A percentile compares a stretch with the other conserved stretches of the same genome.
Conservation (phyloP, 1,284 basidiomycete genomes). For the Ustilago cynodontis region DNA sequence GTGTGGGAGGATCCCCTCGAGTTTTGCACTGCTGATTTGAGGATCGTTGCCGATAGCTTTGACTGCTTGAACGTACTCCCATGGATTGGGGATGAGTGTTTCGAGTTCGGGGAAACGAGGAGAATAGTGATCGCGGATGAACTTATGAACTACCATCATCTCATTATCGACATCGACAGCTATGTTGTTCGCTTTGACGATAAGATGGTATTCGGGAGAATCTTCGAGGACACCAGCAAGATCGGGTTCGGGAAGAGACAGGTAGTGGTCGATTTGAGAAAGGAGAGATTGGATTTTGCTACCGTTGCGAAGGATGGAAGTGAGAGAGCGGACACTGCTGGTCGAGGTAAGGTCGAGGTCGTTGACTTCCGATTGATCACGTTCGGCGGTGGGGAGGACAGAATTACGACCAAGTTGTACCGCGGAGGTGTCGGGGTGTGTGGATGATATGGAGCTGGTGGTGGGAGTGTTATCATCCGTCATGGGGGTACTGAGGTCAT, state of each 20-base stretch:
- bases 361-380: constrained; percentile 91
- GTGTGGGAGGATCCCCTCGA: constrained; percentile 84
- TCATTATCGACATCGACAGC: constrained; percentile 99
- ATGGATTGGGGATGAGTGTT: constrained; percentile 89
- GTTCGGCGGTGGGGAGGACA: constrained; percentile 88
- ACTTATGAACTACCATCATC: constrained; percentile 97
- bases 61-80: constrained; percentile 92
- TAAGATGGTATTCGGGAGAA: constrained; percentile 94
- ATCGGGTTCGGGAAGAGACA: constrained; percentile 79
- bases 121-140: constrained; percentile 97
- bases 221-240: constrained; percentile 84
- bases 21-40: constrained; percentile 82
- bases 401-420: constrained; percentile 82
- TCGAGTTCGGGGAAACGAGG: constrained; percentile 97
- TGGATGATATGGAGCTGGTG: constrained; percentile 19
- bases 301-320: constrained; percentile 87
- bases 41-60: constrained; percentile 84
- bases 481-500: constrained; percentile 31
- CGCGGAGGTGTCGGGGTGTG: constrained; percentile 7
- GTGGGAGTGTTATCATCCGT: constrained; percentile 16
- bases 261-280: constrained; percentile 83
- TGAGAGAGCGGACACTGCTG: constrained; percentile 86
- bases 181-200: constrained; percentile 96
- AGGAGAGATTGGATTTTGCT: constrained; percentile 83
- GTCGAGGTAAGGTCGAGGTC: constrained; percentile 88